Conservation (phyloP, 164 flowering plant species). For the Aristolochia californica region DNA sequence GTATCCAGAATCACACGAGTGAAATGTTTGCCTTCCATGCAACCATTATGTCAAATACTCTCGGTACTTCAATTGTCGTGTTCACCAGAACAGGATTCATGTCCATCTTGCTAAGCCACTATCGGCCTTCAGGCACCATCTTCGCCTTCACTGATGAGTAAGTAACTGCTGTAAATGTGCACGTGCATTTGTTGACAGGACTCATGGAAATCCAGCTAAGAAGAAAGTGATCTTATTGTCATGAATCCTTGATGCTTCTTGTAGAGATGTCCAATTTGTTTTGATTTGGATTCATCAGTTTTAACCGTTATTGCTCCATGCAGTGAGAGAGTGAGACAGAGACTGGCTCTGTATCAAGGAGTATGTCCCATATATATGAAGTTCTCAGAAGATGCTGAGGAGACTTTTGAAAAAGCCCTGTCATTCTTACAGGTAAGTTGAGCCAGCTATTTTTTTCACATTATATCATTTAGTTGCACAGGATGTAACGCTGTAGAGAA, state of each 20-base stretch:
- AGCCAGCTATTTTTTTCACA: neutral
- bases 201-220: neutral
- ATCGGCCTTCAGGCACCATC: slow-evolving; percentile 90
- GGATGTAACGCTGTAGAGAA: neutral
- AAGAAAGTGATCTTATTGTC: neutral
- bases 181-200: neutral
- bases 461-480: neutral
- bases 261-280: neutral
- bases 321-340: slow-evolving; percentile 83
- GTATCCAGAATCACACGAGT: slow-evolving; percentile 83
- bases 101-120: slow-evolving; percentile 87
- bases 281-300: neutral
- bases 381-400: slow-evolving; percentile 86
- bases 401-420: slow-evolving; percentile 59
- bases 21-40: slow-evolving; percentile 99
- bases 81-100: slow-evolving; percentile 96
- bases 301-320: slow-evolving; percentile 11
- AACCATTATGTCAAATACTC: slow-evolving; percentile 95
- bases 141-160: slow-evolving; percentile 95
- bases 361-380: slow-evolving; percentile 80
- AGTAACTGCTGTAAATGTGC: neutral
- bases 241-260: neutral
- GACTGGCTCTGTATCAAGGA: slow-evolving; percentile 89
- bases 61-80: slow-evolving; percentile 85
- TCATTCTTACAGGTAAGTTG: slow-evolving; percentile 48